Evolutionary conservation across 1,139 yeast species (phyloP).

Genomic region (Meyerozyma smithsonii): DNA sequence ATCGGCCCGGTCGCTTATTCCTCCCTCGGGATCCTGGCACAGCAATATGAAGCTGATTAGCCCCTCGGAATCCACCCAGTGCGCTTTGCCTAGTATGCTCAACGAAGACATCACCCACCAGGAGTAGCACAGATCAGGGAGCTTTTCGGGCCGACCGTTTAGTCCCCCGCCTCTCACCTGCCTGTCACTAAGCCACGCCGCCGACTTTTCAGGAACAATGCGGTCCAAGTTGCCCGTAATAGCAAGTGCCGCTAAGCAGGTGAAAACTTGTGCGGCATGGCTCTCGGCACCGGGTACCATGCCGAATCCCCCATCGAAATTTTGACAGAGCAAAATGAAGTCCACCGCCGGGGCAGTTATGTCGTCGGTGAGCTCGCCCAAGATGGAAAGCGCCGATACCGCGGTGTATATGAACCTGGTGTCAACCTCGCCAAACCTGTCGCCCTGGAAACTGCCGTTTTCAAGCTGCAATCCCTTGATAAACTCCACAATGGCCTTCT

Average conservation of each 20-base stretch:
- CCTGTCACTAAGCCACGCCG: slow-evolving; percentile 86
- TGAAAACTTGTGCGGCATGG: slow-evolving; percentile 90
- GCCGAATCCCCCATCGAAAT: slow-evolving; percentile 97
- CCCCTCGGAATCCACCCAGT: slow-evolving; percentile 69
- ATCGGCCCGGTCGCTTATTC: slow-evolving; percentile 87
- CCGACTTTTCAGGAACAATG: slow-evolving; percentile 49
- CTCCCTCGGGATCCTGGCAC: slow-evolving; percentile 85
- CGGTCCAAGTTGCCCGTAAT: slow-evolving; percentile 57
- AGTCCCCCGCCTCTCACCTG: slow-evolving; percentile 90
- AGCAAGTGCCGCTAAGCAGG: slow-evolving; percentile 78
- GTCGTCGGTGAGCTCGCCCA: slow-evolving; percentile 58
- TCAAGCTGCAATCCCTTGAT: slow-evolving; percentile 55
- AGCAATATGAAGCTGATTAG: slow-evolving; percentile 61
- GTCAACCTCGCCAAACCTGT: slow-evolving; percentile 86
- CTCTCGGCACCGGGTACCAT: slow-evolving; percentile 92
- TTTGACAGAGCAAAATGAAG: slow-evolving; percentile 67
- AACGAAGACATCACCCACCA: slow-evolving; percentile 95
- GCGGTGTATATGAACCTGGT: slow-evolving; percentile 87
- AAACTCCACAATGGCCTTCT: slow-evolving; percentile 27
- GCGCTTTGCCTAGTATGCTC: slow-evolving; percentile 57
- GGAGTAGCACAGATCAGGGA: slow-evolving; percentile 94
- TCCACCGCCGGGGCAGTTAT: slow-evolving; percentile 61
- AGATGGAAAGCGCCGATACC: slow-evolving; percentile 62
- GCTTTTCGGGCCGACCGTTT: slow-evolving; percentile 93
- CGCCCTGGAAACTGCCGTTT: slow-evolving; percentile 88